Conservation (phyloP, 2,329 filamentous ascomycete species). For the Pezicula radicicola region DNA sequence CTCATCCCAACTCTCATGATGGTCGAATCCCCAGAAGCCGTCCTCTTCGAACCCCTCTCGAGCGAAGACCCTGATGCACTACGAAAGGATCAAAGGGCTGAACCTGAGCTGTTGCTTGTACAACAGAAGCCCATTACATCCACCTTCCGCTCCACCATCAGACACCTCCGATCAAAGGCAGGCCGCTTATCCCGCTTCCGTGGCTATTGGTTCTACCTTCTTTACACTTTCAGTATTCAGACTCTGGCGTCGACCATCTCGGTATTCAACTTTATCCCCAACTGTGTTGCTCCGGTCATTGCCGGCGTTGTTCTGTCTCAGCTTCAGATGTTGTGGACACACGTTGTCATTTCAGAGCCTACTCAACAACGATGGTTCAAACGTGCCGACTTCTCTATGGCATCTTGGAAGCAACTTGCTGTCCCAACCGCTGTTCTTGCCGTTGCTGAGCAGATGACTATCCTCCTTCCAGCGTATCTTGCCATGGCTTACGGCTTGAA, state of each 20-base stretch:
- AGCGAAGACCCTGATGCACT: constrained; percentile 29
- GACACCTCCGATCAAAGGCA: constrained; percentile 58
- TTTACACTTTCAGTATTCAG: constrained; percentile 38
- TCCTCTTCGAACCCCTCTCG: constrained; percentile 42
- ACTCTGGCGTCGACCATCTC: constrained; percentile 32
- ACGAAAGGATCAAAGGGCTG: constrained; percentile 26
- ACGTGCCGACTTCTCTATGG: constrained; percentile 59
- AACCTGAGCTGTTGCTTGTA: constrained; percentile 40
- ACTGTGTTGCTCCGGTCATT: constrained; percentile 49
- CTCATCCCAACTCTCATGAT: constrained; percentile 61
- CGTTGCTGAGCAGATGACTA: constrained; percentile 49
- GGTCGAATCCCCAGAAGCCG: constrained; percentile 54
- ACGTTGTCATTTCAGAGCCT: constrained; percentile 75
- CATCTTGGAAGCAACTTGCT: constrained; percentile 65
- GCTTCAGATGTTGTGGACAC: constrained; percentile 76
- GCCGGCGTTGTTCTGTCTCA: constrained; percentile 62
- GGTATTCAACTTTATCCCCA: constrained; percentile 37
- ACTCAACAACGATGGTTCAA: constrained; percentile 61
- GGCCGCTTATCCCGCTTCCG: constrained; percentile 69
- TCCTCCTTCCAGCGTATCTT: constrained; percentile 44
- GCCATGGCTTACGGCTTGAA: constrained; percentile 36
- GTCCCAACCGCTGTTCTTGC: constrained; percentile 64
- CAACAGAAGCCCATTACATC: constrained; percentile 58
- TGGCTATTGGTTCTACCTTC: constrained; percentile 53
- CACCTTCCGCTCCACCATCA: constrained; percentile 53